These are phyloP conservation scores for Claviceps sorghi DNA, from an alignment of 2,329 filamentous ascomycete genomes.

Conservation along the genomic window DNA sequence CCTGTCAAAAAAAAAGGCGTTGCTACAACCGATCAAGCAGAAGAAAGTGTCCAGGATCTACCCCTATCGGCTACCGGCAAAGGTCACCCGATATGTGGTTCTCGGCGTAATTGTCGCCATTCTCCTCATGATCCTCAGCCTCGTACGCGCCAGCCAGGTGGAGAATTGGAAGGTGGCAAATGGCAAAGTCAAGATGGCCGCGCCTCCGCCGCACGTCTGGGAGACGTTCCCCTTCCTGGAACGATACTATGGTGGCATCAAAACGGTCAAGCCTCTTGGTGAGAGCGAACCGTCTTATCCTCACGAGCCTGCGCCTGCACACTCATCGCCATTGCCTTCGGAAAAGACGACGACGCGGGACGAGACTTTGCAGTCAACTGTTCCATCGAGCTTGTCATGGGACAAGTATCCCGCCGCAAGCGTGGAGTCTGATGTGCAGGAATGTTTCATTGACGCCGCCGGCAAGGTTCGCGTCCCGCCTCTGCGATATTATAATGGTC, in stretches of 20 bases:
- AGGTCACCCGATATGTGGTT: conserved; percentile 65
- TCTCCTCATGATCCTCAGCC: conserved; percentile 59
- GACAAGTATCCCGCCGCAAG: conserved; percentile 19
- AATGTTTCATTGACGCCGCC: conserved; percentile 65
- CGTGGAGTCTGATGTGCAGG: conserved; percentile 40
- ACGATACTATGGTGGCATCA: conserved; percentile 80
- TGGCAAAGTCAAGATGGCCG: conserved; percentile 27
- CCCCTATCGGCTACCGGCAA: conserved; percentile 53
- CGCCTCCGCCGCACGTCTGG: conserved; percentile 57
- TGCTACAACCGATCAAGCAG: conserved; percentile 7
- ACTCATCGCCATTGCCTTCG: neutral
- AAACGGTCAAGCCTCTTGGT: conserved; percentile 48
- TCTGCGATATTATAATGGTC: conserved; percentile 60
- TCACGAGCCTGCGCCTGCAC: conserved; percentile 33
- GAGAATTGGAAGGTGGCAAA: conserved; percentile 51
- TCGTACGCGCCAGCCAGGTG: conserved; percentile 59
- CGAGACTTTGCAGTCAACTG: conserved; percentile 4
- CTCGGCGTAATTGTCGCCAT: conserved; percentile 54
- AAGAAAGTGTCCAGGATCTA: conserved; percentile 13
- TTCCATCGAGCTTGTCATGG: conserved; percentile 18
- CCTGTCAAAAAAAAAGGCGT: conserved; percentile 20
- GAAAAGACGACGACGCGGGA: conserved; percentile 9
- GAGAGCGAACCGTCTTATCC: conserved; percentile 76
- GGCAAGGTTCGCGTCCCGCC: conserved; percentile 52
- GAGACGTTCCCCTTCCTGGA: conserved; percentile 74